These are phyloP conservation scores for Penicillium pulvis DNA, from an alignment of 495 filamentous ascomycete species.

Conservation along the genomic window DNA sequence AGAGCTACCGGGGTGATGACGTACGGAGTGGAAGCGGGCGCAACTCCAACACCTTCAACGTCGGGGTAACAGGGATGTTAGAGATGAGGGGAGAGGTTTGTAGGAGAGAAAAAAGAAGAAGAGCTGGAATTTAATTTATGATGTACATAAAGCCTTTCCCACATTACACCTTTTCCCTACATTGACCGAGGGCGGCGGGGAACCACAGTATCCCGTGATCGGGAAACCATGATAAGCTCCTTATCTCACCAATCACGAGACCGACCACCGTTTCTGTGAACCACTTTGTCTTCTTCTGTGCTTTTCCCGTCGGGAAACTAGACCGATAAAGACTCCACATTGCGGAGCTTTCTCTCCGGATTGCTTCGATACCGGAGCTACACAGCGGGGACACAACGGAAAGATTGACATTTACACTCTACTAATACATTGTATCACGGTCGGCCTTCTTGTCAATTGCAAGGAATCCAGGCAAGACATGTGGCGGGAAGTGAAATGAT, in stretches of 20 bases:
- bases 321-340: constrained; percentile 16
- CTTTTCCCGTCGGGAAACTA: constrained; percentile 23
- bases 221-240: constrained; percentile 10
- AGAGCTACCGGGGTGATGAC: constrained; percentile 18
- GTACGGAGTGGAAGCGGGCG: constrained; percentile 3
- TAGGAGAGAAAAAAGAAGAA: neutral
- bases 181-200: constrained; percentile 16
- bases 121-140: neutral
- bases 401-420: neutral
- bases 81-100: neutral
- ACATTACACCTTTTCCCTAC: neutral
- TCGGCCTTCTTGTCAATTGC: neutral
- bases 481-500: no score
- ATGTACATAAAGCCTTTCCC: neutral
- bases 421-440: neutral
- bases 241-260: constrained; percentile 9
- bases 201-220: constrained; percentile 3
- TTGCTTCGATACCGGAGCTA: constrained; percentile 7
- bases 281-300: neutral
- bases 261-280: neutral
- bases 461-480: neutral
- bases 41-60: constrained; percentile 4
- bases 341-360: constrained; percentile 4
- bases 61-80: neutral
- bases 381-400: neutral